Evolutionary conservation across 305 asterid genomes (phyloP).

Genomic region (Andrographis paniculata): DNA sequence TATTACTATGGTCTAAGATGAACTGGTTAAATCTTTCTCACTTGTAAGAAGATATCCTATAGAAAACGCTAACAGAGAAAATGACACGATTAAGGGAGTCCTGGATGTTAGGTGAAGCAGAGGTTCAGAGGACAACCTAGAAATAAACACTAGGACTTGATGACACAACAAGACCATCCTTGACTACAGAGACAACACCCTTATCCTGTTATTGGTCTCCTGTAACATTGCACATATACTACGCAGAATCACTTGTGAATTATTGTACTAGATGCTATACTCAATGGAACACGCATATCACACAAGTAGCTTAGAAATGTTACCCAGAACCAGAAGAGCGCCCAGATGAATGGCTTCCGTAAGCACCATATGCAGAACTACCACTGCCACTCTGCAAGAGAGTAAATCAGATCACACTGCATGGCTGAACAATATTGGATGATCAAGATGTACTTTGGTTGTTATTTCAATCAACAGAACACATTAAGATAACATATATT

Average conservation of each 20-base stretch:
- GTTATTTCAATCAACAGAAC: not conserved
- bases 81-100: slow-evolving; percentile 9
- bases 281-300: not conserved
- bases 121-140: slow-evolving; percentile 14
- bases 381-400: slow-evolving; percentile 50
- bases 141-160: slow-evolving; percentile 10
- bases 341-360: slow-evolving; percentile 72
- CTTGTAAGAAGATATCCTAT: slow-evolving; percentile 3
- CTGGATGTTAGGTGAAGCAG: slow-evolving; percentile 10
- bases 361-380: slow-evolving; percentile 66
- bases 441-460: slow-evolving; percentile 9
- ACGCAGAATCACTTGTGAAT: not conserved
- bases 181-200: too few relatives aligned
- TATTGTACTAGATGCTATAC: not conserved
- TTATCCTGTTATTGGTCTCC: not conserved
- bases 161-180: too few relatives aligned
- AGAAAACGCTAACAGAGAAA: slow-evolving; percentile 10
- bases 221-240: slow-evolving; percentile 5
- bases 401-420: slow-evolving; percentile 7
- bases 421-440: not conserved
- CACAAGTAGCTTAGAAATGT: slow-evolving; percentile 14
- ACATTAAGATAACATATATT: not conserved
- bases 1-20: slow-evolving; percentile 18
- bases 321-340: slow-evolving; percentile 82
- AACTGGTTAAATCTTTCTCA: slow-evolving; percentile 15